A percentile compares a stretch with the other conserved stretches of the same genome.
phyloP scores from a whole-genome alignment of 306 rosid genomes.

The Dryas octopetala region DNA sequence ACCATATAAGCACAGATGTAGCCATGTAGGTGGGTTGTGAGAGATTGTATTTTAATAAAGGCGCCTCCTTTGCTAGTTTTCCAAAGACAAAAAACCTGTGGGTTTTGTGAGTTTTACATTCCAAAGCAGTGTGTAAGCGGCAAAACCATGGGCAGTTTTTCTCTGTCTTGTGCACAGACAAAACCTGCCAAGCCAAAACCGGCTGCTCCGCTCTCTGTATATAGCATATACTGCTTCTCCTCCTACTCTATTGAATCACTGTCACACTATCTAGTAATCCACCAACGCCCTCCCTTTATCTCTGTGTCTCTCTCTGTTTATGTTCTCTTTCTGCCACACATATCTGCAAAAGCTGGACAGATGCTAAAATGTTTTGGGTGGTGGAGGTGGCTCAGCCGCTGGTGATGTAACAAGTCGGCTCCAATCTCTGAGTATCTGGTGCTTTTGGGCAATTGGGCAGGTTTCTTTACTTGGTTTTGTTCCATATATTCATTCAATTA shows the following conservation, averaged over 20 bases:
- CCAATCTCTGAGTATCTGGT: slow-evolving; percentile 8
- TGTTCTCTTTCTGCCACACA: not conserved
- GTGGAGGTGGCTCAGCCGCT: not conserved
- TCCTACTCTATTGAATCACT: not conserved
- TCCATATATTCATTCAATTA: slow-evolving; percentile 9
- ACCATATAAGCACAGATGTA: no score
- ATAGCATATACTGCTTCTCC: slow-evolving; percentile 17
- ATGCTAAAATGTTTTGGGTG: not conserved
- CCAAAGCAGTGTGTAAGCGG: slow-evolving; percentile 14
- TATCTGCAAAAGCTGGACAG: not conserved
- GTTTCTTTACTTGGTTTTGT: slow-evolving; percentile 23
- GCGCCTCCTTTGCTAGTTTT: slow-evolving; percentile 8
- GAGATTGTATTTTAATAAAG: not conserved
- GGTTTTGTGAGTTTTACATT: slow-evolving; percentile 39
- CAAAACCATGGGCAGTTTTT: slow-evolving; percentile 90
- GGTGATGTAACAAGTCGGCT: slow-evolving; percentile 19
- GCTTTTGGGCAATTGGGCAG: slow-evolving; percentile 10
- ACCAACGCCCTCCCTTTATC: not conserved
- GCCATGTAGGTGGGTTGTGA: not conserved
- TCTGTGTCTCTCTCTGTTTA: slow-evolving; percentile 10
- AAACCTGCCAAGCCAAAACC: slow-evolving; percentile 58
- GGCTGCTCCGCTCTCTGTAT: slow-evolving; percentile 47
- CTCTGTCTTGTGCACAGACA: slow-evolving; percentile 31
- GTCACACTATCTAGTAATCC: slow-evolving; percentile 7
- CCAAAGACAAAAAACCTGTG: slow-evolving; percentile 31